These are phyloP conservation scores for Diutina mesorugosa DNA, from an alignment of 1,139 yeast genomes.

Conservation along the genomic window DNA sequence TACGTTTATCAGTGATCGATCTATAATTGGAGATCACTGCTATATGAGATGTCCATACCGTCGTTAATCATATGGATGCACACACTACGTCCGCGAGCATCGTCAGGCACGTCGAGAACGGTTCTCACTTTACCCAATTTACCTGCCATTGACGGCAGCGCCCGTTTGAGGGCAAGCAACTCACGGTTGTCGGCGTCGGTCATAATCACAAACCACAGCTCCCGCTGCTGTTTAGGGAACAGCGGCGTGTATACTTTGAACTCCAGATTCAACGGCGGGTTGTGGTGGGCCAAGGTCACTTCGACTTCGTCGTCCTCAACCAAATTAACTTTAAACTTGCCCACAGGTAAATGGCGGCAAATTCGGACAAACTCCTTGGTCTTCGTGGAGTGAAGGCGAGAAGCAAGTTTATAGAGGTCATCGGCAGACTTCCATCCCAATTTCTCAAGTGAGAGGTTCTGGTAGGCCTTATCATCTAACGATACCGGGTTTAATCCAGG, in stretches of 20 bases:
- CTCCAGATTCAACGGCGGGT: slow-evolving; percentile 40
- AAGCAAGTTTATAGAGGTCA: slow-evolving; percentile 14
- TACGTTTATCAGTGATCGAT: too few relatives aligned
- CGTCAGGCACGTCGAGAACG: slow-evolving; percentile 37
- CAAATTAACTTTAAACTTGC: slow-evolving; percentile 23
- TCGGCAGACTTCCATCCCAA: slow-evolving; percentile 15
- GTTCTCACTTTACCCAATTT: slow-evolving; percentile 31
- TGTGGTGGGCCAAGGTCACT: slow-evolving; percentile 40
- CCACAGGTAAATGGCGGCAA: slow-evolving; percentile 37
- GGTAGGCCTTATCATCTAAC: neutral
- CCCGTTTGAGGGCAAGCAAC: slow-evolving; percentile 50
- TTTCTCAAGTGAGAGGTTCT: neutral
- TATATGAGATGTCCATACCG: slow-evolving; percentile 43
- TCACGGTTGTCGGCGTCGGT: slow-evolving; percentile 35
- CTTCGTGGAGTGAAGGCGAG: slow-evolving; percentile 9
- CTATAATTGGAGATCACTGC: neutral
- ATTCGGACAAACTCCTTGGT: slow-evolving; percentile 26
- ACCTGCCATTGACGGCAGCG: slow-evolving; percentile 38
- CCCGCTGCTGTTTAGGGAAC: slow-evolving; percentile 86
- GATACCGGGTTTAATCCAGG: slow-evolving; percentile 47
- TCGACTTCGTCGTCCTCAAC: slow-evolving; percentile 17
- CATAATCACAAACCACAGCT: slow-evolving; percentile 79
- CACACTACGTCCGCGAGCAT: slow-evolving; percentile 30
- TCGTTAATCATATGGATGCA: slow-evolving; percentile 47
- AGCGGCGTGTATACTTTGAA: slow-evolving; percentile 64